phyloP scores from a whole-genome alignment of 2,329 filamentous ascomycete species.

The Scedosporium aurantiacum region DNA sequence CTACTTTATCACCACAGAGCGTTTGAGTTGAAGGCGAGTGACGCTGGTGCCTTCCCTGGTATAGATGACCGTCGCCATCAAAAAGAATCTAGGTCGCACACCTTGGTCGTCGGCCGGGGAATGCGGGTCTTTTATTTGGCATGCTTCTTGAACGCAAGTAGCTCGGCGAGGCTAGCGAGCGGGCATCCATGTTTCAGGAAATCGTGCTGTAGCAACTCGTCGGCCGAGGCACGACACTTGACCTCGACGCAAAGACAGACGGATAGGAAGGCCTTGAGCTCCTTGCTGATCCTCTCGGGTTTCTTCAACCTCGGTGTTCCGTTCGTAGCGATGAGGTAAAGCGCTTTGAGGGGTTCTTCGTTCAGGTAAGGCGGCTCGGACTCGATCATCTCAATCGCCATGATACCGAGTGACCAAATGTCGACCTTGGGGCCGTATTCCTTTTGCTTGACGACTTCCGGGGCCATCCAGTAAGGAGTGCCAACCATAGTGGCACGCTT shows the following conservation, averaged over 20 bases:
- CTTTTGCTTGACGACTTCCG: slow-evolving; percentile 98
- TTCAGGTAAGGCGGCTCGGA: slow-evolving; percentile 96
- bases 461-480: slow-evolving; percentile 99
- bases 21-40: background rate
- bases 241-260: slow-evolving; percentile 96
- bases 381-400: slow-evolving; percentile 99
- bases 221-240: slow-evolving; percentile 81
- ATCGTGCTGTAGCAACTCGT: slow-evolving; percentile 82
- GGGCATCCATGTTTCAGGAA: slow-evolving; percentile 90
- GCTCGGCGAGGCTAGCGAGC: slow-evolving; percentile 68
- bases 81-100: background rate
- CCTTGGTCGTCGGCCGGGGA: background rate
- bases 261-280: slow-evolving; percentile 92
- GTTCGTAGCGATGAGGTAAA: slow-evolving; percentile 96
- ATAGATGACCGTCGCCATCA: background rate
- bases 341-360: slow-evolving; percentile 91
- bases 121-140: slow-evolving; percentile 36
- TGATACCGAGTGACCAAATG: slow-evolving; percentile 97
- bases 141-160: slow-evolving; percentile 78
- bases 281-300: slow-evolving; percentile 94
- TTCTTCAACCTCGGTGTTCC: slow-evolving; percentile 96
- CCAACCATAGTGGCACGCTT: slow-evolving; percentile 99
- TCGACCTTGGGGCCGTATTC: slow-evolving; percentile 98
- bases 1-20: background rate
- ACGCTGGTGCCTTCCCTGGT: background rate